These are phyloP conservation scores for Xylaria flabelliformis DNA, from an alignment of 495 filamentous ascomycete species.

Conservation along the genomic window DNA sequence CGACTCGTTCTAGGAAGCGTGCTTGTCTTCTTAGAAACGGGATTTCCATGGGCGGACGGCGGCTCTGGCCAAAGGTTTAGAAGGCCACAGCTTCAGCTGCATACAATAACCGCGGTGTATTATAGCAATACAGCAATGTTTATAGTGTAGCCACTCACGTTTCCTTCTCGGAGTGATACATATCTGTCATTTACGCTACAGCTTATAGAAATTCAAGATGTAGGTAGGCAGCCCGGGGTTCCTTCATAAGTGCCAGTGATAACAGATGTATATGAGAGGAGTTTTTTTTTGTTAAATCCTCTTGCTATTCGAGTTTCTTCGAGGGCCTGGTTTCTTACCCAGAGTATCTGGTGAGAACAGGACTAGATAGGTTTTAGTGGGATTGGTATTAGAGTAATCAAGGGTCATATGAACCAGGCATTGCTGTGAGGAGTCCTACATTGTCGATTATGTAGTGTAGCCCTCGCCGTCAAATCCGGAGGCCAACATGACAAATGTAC, in stretches of 20 bases:
- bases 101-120: slow-evolving; percentile 12
- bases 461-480: background rate
- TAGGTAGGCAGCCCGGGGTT: background rate
- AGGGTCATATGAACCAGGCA: background rate
- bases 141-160: background rate
- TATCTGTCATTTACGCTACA: background rate
- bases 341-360: background rate
- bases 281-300: background rate
- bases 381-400: background rate
- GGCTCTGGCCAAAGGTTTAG: background rate
- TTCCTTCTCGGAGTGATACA: background rate
- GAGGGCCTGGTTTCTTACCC: background rate
- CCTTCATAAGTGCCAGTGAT: background rate
- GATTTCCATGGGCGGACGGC: background rate
- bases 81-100: slow-evolving; percentile 3
- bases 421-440: background rate
- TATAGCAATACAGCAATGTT: slow-evolving; percentile 23
- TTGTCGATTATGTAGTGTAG: background rate
- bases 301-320: background rate
- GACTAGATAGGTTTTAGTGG: background rate
- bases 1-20: no score
- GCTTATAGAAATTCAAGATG: background rate
- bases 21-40: background rate
- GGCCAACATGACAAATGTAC: background rate
- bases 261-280: background rate